These are phyloP conservation scores for Eimeria sp. DNA, from an alignment of 169 alveolate species.

Conservation along the genomic window DNA sequence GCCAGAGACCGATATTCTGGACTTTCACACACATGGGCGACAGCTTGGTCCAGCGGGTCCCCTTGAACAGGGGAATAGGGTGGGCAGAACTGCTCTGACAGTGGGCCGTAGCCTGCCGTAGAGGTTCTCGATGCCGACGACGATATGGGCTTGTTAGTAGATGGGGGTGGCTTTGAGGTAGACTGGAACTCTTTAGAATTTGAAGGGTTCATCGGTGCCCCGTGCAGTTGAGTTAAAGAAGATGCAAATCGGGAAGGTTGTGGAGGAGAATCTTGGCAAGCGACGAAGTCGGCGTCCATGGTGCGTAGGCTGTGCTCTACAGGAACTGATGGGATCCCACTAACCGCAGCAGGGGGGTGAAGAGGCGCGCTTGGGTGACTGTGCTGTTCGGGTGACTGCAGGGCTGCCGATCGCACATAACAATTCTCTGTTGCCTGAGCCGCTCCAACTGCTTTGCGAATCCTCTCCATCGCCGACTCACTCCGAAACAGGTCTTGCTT, in stretches of 20 bases:
- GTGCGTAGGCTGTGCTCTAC: slow-evolving; percentile 62
- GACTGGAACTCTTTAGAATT: not conserved
- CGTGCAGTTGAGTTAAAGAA: not conserved
- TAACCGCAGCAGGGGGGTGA: not conserved
- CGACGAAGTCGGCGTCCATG: slow-evolving; percentile 39
- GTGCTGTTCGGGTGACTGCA: slow-evolving; percentile 22
- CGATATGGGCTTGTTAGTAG: not conserved
- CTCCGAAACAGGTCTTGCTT: slow-evolving; percentile 72
- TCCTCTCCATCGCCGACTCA: slow-evolving; percentile 46
- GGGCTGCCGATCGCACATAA: slow-evolving; percentile 49
- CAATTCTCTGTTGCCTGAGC: slow-evolving; percentile 61
- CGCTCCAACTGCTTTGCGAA: slow-evolving; percentile 67
- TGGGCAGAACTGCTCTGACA: slow-evolving; percentile 5
- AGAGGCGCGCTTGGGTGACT: slow-evolving; percentile 2
- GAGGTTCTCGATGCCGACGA: slow-evolving; percentile 31
- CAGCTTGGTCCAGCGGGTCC: slow-evolving; percentile 38
- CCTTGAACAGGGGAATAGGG: slow-evolving; percentile 28
- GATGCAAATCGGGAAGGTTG: not conserved
- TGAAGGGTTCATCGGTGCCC: not conserved
- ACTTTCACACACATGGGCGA: not conserved
- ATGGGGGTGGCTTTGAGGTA: not conserved
- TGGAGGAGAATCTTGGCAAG: not conserved
- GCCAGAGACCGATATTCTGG: slow-evolving; percentile 60
- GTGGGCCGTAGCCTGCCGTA: not conserved
- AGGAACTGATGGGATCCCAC: slow-evolving; percentile 36